Evolutionary conservation across 805 yeast species (phyloP), one percentile per base, ranked within the genome.

Genomic region (Barnettozyma botsteinii): DNA sequence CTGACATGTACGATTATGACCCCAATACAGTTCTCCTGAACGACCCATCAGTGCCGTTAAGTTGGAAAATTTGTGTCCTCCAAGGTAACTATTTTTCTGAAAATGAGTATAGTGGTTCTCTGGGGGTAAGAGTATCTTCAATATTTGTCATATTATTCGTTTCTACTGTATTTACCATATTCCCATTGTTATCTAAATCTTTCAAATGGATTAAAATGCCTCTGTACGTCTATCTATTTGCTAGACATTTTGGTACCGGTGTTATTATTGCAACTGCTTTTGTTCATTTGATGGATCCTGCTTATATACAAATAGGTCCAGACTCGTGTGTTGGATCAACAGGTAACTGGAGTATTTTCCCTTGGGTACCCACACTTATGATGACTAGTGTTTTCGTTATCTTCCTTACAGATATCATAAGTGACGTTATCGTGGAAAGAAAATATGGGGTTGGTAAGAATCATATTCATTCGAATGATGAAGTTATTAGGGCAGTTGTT

Each of bases 181-280:
- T 42, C 17, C 48, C 48, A 21, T 19, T 41, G 14, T 9, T 45
- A 8, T 26, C 14, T 33, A 24, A 21, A 7, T 42, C n/a, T 22
- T 40, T 19, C 28, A 40, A 11, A 7, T 43, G n/a, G 28, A 26
- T 31, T 31, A 12, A 30, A 35, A 19, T 38, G 35, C 5, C 33
- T 35, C 9, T 27, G 40, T 8, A 18, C 38, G 13, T 40, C 42
- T n/a, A 27, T 37, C 12, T 26, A 7, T 25, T 40, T 10, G 11
- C 40, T 4, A 43, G 34, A 18, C 47, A 46, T 22, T 47, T 47
- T 29, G 51, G 51, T 36, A 45, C 49, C 13, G 51, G 51, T 27
- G 43, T 47, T 18, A 38, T 47, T 24, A 42, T 47, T 27, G 36
- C 51, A 14, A 47, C 51, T 6, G 49, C 49, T 2, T 47, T 47